Base-by-base conservation (phyloP, 129 eudicot species). In the Artemisia argyi region DNA sequence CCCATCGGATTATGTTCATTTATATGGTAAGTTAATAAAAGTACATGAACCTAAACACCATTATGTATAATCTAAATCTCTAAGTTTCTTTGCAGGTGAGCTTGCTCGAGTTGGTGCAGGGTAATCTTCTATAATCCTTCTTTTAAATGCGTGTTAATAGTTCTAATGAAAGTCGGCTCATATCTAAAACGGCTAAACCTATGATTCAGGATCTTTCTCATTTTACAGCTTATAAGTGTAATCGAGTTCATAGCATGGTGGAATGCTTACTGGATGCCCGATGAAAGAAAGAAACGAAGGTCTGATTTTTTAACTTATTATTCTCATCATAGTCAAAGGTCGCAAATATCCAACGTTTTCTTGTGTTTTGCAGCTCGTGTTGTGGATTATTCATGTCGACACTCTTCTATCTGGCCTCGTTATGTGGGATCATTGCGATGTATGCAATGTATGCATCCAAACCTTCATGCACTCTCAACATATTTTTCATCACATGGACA, bases 31-130 rank as follows among this genome's bases (percentile, higher is more conserved):
- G 86, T 51, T 19, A 44, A 50, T 64, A 26, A 58, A 53, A 51
- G 71, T 8, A 55, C 65, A 54, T 22, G 3, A 39, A 65, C 42
- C 62, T 7, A 57, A 3, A 10, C 20, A 14, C 32, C 14, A 57
- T 8, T 57, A 57, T 19, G 20, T 24, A 0, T 30, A 24, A 4
- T 61, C 61, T 73, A 14, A 72, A 74, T n/a, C 24, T 60, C 35
- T 42, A 56, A 48, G 61, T 52, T 66, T 76, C 50, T 80, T 80
- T 81, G 86, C 87, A 94, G 98, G 98, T 75, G 98, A 94, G 81
- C 78, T 87, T 79, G 96, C 98, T 80, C 93, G 97, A 49, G 88
- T 90, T 69, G 98, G 98, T 65, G 98, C 98, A 76, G 98, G 98
- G 98, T 94, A 90, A 85, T 69, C 68, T 67, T 83, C 72, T 64